These are phyloP conservation scores for Lepraria neglecta DNA, from an alignment of 495 filamentous ascomycete genomes.

Conservation along the genomic window DNA sequence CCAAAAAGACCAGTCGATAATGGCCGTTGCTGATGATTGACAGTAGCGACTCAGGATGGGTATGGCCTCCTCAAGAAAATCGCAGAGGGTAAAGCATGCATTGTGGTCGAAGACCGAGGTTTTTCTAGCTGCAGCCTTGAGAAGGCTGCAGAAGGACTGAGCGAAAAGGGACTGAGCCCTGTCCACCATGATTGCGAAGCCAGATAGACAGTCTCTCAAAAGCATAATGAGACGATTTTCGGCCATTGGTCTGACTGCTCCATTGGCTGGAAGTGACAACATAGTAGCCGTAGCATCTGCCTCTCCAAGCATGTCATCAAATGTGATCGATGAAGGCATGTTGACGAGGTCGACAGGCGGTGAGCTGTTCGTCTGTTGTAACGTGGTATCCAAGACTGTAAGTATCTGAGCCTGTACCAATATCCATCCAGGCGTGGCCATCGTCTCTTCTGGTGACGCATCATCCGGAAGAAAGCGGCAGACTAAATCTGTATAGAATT, in stretches of 20 bases:
- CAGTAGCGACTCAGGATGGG: constrained; percentile 54
- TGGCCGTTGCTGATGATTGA: constrained; percentile 37
- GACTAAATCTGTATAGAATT: constrained; percentile 78
- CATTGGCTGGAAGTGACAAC: constrained; percentile 58
- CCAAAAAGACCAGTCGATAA: constrained; percentile 86
- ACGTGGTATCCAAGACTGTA: constrained; percentile 71
- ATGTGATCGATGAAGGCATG: constrained; percentile 56
- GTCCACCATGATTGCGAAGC: constrained; percentile 51
- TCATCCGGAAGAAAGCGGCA: constrained; percentile 71
- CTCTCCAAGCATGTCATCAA: constrained; percentile 66
- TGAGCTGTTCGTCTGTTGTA: constrained; percentile 60
- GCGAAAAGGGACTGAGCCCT: constrained; percentile 65
- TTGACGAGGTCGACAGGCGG: constrained; percentile 44
- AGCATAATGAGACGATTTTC: constrained; percentile 88
- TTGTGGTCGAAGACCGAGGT: constrained; percentile 81
- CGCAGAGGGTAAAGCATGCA: constrained; percentile 86
- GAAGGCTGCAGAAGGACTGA: constrained; percentile 64
- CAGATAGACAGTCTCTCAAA: constrained; percentile 76
- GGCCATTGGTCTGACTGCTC: constrained; percentile 74
- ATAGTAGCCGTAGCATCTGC: constrained; percentile 66
- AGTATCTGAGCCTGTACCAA: constrained; percentile 83
- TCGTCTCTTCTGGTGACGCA: constrained; percentile 54
- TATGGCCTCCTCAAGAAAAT: constrained; percentile 79
- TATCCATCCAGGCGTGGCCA: constrained; percentile 70
- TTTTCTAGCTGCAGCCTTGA: constrained; percentile 65